These are phyloP conservation scores for Tillandsia fasciculata DNA, from an alignment of 176 grass and related monocot species.

Conservation along the genomic window DNA sequence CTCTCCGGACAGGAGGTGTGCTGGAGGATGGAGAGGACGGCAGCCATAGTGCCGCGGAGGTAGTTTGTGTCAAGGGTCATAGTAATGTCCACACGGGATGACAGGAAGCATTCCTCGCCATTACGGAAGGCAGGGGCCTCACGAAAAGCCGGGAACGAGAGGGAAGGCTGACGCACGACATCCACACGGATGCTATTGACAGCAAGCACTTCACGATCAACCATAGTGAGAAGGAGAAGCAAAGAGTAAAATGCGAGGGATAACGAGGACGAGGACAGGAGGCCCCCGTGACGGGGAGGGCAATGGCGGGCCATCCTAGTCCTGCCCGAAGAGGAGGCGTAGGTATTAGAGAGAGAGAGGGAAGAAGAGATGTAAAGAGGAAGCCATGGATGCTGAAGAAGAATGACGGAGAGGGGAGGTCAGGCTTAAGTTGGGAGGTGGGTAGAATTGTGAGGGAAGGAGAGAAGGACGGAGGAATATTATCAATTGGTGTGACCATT, in stretches of 20 bases:
- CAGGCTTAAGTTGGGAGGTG: constrained; percentile 23
- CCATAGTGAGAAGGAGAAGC: constrained; percentile 7
- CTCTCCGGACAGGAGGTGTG: constrained; percentile 79
- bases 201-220: background rate
- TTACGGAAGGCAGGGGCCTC: constrained; percentile 70
- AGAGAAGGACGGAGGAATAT: constrained; percentile 3
- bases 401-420: background rate
- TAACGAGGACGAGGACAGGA: background rate
- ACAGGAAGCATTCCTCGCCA: constrained; percentile 33
- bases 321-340: background rate
- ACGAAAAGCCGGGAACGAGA: constrained; percentile 23
- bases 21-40: constrained; percentile 85
- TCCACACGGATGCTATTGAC: constrained; percentile 33
- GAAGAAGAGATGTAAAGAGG: background rate
- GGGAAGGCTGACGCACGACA: constrained; percentile 22
- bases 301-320: background rate
- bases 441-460: background rate
- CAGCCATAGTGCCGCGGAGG: constrained; percentile 74
- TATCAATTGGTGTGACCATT: background rate
- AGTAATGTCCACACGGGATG: constrained; percentile 45
- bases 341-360: background rate
- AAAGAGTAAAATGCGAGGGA: background rate
- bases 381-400: constrained; percentile 1
- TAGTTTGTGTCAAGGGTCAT: constrained; percentile 97
- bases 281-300: background rate